These are phyloP conservation scores for Vitis hybrid DNA, from an alignment of 177 flowering plant genomes.

Conservation along the genomic window DNA sequence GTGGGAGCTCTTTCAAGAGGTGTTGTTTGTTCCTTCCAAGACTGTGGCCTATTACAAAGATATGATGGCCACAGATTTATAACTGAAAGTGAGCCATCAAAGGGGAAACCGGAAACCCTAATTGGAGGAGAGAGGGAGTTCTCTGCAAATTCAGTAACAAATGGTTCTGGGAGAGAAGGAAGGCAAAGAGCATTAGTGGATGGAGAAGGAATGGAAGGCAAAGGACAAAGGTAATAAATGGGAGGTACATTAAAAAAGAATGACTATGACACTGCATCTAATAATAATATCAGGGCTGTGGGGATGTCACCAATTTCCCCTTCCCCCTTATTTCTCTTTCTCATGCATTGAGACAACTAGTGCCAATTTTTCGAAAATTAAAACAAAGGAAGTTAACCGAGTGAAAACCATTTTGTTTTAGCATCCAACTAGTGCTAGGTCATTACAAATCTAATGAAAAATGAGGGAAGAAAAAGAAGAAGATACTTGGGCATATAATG, in stretches of 20 bases:
- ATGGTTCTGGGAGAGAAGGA: conserved; percentile 13
- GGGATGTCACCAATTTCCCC: conserved; percentile 31
- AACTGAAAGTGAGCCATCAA: conserved; percentile 10
- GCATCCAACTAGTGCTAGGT: no score
- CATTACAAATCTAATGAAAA: no score
- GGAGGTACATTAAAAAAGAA: conserved; percentile 49
- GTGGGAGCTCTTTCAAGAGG: conserved; percentile 28
- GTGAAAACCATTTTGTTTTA: no score
- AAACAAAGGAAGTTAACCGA: no score
- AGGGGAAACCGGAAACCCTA: conserved; percentile 58
- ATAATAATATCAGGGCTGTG: conserved; percentile 37
- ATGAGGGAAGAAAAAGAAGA: no score
- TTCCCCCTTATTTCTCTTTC: conserved; percentile 9
- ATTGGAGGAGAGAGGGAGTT: conserved; percentile 23
- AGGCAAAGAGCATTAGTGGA: conserved; percentile 33
- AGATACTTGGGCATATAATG: no score
- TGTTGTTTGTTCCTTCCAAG: conserved; percentile 24
- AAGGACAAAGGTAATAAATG: conserved; percentile 48
- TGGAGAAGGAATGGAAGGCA: conserved; percentile 32
- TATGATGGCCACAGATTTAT: conserved; percentile 6
- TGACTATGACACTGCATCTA: conserved; percentile 58
- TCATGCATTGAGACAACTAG: conserved; percentile 16
- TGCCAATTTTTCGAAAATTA: no score
- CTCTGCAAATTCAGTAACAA: conserved; percentile 25
- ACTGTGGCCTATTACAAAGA: conserved; percentile 6